Percentiles rank a stretch among this genome's conserved stretches.
Evolutionary conservation across 1,284 basidiomycete species (phyloP).

Genomic region (Cryptococcus sp.): DNA sequence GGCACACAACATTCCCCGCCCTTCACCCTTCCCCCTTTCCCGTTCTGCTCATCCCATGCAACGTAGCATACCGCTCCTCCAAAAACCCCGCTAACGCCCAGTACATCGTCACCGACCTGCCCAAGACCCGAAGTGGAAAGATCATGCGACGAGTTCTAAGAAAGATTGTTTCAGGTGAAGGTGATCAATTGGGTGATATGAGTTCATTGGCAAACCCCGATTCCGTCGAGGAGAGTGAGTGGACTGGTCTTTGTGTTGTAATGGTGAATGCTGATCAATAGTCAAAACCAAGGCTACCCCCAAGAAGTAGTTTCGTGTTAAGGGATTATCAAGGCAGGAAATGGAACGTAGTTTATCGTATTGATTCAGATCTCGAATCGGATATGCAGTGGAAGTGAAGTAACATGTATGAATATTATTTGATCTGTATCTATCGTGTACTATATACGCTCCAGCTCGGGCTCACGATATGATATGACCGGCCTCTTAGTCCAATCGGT

Average conservation of each 20-base stretch:
- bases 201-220: conserved; percentile 81
- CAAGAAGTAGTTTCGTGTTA: conserved; percentile 1
- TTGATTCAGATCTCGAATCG: no score
- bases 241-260: conserved; percentile 47
- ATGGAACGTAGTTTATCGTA: no score
- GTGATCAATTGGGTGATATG: conserved; percentile 87
- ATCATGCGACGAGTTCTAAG: conserved; percentile 90
- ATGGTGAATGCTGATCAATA: conserved; percentile 1
- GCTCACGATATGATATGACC: no score
- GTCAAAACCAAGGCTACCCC: conserved; percentile 20
- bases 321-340: not conserved
- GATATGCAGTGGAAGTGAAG: no score
- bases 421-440: no score
- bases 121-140: conserved; percentile 97
- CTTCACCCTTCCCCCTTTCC: no score
- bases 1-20: no score
- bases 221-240: conserved; percentile 77
- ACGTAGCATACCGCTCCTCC: no score
- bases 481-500: no score
- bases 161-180: conserved; percentile 91
- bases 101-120: conserved; percentile 77
- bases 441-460: no score
- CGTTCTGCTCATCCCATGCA: no score
- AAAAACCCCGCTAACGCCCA: conserved; percentile 6
- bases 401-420: no score